Conservation (phyloP, 106 monocot species). For the Allium cepa region DNA sequence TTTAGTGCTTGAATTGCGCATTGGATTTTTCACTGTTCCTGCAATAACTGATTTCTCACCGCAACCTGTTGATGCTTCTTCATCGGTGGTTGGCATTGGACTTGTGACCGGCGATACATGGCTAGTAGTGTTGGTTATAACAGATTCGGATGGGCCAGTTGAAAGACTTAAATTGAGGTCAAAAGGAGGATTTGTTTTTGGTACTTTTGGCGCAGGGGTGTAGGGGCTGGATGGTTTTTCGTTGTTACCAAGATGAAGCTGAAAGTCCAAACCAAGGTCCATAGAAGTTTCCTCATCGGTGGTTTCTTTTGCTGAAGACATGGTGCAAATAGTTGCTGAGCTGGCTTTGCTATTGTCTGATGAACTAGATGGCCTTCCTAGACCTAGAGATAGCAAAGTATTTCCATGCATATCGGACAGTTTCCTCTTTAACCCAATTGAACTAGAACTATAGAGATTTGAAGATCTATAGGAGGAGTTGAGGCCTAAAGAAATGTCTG, state of each 20-base stretch:
- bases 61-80: slow-evolving; percentile 6
- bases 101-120: background rate
- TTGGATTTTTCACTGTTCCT: slow-evolving; percentile 13
- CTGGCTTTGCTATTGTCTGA: slow-evolving; percentile 55
- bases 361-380: slow-evolving; percentile 25
- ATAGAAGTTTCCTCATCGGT: slow-evolving; percentile 36
- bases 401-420: slow-evolving; percentile 13
- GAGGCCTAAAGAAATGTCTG: slow-evolving; percentile 18
- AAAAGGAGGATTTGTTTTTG: background rate
- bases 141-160: slow-evolving; percentile 35
- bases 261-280: slow-evolving; percentile 34
- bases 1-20: slow-evolving; percentile 21
- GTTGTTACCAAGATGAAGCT: slow-evolving; percentile 28
- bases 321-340: slow-evolving; percentile 30
- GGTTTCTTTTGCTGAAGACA: slow-evolving; percentile 31
- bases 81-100: slow-evolving; percentile 15
- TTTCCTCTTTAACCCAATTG: slow-evolving; percentile 37
- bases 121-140: slow-evolving; percentile 19
- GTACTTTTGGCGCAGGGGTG: background rate
- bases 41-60: background rate
- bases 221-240: background rate
- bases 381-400: slow-evolving; percentile 24
- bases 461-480: slow-evolving; percentile 18
- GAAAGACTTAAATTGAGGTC: slow-evolving; percentile 55
- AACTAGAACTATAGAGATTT: background rate